Base-by-base conservation (phyloP, 176 grass and related monocot genomes). In the Oryza rufipogon region DNA sequence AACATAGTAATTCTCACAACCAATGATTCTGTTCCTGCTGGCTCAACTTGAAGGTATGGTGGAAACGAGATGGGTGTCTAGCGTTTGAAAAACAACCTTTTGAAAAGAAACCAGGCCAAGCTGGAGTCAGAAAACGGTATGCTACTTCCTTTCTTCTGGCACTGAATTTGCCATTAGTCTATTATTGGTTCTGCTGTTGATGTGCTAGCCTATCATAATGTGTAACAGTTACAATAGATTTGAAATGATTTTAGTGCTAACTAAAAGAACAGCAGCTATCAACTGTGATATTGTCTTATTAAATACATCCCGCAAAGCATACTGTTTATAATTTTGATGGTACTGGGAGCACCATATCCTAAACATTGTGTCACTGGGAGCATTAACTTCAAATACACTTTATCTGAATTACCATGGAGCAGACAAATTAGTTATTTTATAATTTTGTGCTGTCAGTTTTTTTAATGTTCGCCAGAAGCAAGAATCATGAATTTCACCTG, bases 51-150 rank as follows among this genome's bases (percentile, higher is more conserved):
- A 76, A 98, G 95, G 91, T 95, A 86, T 98, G 96, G 93, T 98
- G 93, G 96, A 98, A 98, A 82, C 90, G 91, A 71, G 96, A 98
- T 90, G 96, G 96, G 14, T 98, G 96, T 67, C 87, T 64, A 16
- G 87, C 93, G 74, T 95, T 93, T 90, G 96, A 95, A 81, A 98
- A 92, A 60, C 89, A 90, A 84, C 83, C 87, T 77, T 83, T 73
- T 84, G 93, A 94, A 87, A 93, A 90, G 78, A 95, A 98, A 80
- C 44, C 78, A 65, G 51, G 68, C 83, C 96, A 93, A 85, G 87
- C 92, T 76, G 91, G 76, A 86, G 64, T 25, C 34, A 95, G 88
- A 88, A 98, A 98, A 89, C 91, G 96, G 95, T 98, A 88, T 52
- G 52, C 8, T 65, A 66, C 34, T 84, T 80, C 52, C 71, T 73